These are phyloP conservation scores for Crinitomyces ghanaensis DNA, from an alignment of 805 yeast genomes.

Conservation along the genomic window DNA sequence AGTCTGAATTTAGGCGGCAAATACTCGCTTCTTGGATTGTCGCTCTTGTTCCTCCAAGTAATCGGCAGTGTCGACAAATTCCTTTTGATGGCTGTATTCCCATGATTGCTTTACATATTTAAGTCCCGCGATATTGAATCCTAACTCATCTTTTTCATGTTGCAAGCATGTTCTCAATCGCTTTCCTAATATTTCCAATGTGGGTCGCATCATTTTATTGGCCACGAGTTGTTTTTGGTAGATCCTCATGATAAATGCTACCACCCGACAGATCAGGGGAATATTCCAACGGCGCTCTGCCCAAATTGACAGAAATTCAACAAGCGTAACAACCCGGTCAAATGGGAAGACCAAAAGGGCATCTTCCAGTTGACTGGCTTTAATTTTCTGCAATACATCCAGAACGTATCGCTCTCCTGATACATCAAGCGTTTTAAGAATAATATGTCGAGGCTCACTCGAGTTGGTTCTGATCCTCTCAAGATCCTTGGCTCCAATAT, in stretches of 20 bases:
- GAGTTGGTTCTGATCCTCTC: constrained; percentile 37
- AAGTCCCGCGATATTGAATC: constrained; percentile 77
- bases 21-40: constrained; percentile 60
- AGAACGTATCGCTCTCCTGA: constrained; percentile 71
- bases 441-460: constrained; percentile 45
- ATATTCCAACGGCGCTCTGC: constrained; percentile 40
- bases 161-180: constrained; percentile 49
- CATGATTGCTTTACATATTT: constrained; percentile 64
- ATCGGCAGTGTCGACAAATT: constrained; percentile 59
- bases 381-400: constrained; percentile 57
- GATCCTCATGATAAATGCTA: constrained; percentile 60
- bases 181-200: constrained; percentile 49
- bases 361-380: constrained; percentile 81
- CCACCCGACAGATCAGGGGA: constrained; percentile 57
- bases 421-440: constrained; percentile 61
- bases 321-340: constrained; percentile 60
- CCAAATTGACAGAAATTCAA: constrained; percentile 69
- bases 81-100: constrained; percentile 62
- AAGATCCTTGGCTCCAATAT: constrained; percentile 64
- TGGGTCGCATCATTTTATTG: constrained; percentile 39
- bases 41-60: constrained; percentile 42
- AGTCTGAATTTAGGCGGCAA: constrained; percentile 17
- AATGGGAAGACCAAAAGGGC: constrained; percentile 86
- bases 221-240: constrained; percentile 70
- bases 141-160: constrained; percentile 47